Conservation (phyloP, 2,329 filamentous ascomycete genomes). For the Albifimbria verrucaria region DNA sequence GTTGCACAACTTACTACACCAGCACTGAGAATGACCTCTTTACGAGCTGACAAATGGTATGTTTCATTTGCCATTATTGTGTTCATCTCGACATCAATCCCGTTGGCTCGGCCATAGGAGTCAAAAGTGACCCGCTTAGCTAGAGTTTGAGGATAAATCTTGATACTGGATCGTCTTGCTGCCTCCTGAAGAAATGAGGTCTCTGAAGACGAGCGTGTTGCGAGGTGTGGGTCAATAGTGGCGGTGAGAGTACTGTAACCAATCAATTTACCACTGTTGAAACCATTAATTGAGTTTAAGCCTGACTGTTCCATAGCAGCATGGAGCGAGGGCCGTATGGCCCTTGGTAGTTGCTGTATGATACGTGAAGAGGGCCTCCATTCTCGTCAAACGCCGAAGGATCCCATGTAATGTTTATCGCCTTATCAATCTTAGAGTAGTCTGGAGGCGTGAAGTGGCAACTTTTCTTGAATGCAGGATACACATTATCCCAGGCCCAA, state of each 20-base stretch:
- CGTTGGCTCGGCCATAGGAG: not conserved
- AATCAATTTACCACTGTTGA: slow-evolving; percentile 1
- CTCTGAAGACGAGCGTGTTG: not conserved
- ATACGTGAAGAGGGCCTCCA: not conserved
- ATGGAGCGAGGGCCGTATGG: not conserved
- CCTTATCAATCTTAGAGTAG: not conserved
- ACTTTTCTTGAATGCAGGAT: slow-evolving; percentile 1
- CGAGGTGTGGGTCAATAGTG: not conserved
- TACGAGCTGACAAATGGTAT: not conserved
- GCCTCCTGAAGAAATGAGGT: not conserved
- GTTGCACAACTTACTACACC: not conserved
- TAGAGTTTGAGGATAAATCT: not conserved
- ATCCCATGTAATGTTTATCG: not conserved
- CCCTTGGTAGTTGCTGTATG: not conserved
- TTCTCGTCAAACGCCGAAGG: not conserved
- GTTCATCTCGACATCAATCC: not conserved
- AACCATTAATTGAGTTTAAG: not conserved
- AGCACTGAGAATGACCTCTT: not conserved
- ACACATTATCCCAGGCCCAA: slow-evolving; percentile 1
- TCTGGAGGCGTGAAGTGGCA: not conserved
- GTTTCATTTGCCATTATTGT: not conserved
- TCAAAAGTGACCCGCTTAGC: not conserved
- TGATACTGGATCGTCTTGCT: not conserved
- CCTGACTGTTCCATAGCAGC: not conserved
- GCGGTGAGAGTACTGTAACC: not conserved